These are phyloP conservation scores for Globisporangium acanthophoron DNA, from an alignment of 352 stramenopile genomes.

Conservation along the genomic window DNA sequence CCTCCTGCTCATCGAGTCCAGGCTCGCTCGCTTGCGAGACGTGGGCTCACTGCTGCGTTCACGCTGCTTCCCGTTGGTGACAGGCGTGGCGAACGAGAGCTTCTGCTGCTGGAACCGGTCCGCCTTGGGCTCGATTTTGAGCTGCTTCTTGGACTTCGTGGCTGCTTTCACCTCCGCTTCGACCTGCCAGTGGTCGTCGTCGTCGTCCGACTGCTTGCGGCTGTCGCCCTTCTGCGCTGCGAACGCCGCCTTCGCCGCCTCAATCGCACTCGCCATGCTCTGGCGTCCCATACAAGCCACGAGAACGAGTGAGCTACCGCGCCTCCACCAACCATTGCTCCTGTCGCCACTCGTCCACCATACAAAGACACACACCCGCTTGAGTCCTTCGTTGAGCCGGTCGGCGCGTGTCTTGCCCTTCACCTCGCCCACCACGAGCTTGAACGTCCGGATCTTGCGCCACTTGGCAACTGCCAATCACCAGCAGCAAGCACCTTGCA, in stretches of 20 bases:
- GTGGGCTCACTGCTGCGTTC: not conserved
- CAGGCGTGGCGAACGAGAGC: slow-evolving; percentile 6
- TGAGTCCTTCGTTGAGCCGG: slow-evolving; percentile 45
- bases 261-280: slow-evolving; percentile 12
- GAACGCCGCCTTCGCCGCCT: slow-evolving; percentile 6
- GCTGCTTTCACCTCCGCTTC: not conserved
- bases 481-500: not conserved
- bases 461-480: slow-evolving; percentile 45
- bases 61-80: not conserved
- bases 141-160: not conserved
- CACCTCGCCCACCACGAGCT: slow-evolving; percentile 51
- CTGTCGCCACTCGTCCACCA: not conserved
- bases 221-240: not conserved
- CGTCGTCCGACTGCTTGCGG: not conserved
- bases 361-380: slow-evolving; percentile 28
- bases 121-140: not conserved
- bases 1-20: slow-evolving; percentile 6
- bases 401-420: slow-evolving; percentile 53
- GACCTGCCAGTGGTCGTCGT: not conserved
- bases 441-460: slow-evolving; percentile 73
- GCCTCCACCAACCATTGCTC: too few species aligned
- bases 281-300: not conserved
- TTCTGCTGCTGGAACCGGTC: slow-evolving; percentile 11
- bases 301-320: too few species aligned
- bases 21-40: slow-evolving; percentile 1